These are phyloP conservation scores for Apostasia shenzhenica DNA, from an alignment of 106 monocot genomes.

Conservation along the genomic window DNA sequence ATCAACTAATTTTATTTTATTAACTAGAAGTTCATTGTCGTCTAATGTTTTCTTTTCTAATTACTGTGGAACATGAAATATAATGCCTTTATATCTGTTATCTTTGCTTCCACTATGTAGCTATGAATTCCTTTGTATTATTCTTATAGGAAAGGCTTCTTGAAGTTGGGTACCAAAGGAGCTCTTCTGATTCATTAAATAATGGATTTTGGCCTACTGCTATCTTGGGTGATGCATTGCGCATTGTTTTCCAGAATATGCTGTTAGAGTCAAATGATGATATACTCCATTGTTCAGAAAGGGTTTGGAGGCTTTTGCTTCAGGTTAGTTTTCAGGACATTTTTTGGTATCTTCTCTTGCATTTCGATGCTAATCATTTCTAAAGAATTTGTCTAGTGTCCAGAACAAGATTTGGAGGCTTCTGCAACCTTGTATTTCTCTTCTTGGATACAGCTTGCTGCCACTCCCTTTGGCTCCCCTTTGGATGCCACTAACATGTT, in stretches of 20 bases:
- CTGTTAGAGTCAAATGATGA: conserved; percentile 84
- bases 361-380: conserved; percentile 5
- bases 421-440: conserved; percentile 62
- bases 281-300: conserved; percentile 75
- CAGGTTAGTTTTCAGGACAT: conserved; percentile 37
- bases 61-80: no score
- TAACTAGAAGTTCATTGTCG: no score
- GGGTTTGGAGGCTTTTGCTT: conserved; percentile 89
- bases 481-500: conserved; percentile 82
- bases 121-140: no score
- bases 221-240: conserved; percentile 80
- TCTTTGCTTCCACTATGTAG: no score
- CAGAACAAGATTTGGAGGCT: conserved; percentile 62
- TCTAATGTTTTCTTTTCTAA: no score
- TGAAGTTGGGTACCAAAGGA: conserved; percentile 57
- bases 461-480: conserved; percentile 78
- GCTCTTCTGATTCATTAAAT: conserved; percentile 18
- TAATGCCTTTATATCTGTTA: no score
- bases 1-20: no score
- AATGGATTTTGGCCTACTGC: conserved; percentile 61
- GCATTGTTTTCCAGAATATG: conserved; percentile 93
- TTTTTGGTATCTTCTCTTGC: background rate
- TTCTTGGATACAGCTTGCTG: conserved; percentile 77
- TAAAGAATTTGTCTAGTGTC: conserved; percentile 42
- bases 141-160: conserved; percentile 69